A percentile compares a stretch with the other conserved stretches of the same genome.
These are phyloP conservation scores for Penicillium sp. DNA, from an alignment of 2,329 filamentous ascomycete genomes.

Conservation along the genomic window DNA sequence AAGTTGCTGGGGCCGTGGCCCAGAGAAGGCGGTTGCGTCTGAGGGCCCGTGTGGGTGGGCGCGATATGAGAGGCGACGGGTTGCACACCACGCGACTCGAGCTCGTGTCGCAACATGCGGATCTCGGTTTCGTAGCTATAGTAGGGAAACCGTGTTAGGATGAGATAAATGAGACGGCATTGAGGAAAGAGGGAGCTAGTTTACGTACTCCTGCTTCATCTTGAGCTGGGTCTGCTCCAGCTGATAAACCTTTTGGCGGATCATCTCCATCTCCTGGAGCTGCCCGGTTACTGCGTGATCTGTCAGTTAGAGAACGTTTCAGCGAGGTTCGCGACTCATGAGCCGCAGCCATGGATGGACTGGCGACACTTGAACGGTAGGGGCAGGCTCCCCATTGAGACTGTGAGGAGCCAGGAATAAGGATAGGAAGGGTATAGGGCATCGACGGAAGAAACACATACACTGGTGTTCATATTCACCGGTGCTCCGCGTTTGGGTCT, in stretches of 20 bases:
- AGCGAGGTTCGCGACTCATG: conserved; percentile 17
- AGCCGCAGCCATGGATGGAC: conserved; percentile 9
- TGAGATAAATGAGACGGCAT: neutral
- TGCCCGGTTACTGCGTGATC: conserved; percentile 69
- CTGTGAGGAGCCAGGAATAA: neutral
- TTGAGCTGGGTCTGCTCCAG: conserved; percentile 85
- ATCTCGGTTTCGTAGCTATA: conserved; percentile 91
- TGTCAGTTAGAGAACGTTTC: conserved; percentile 28
- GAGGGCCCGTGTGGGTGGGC: conserved; percentile 70
- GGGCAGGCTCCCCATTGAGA: conserved; percentile 1
- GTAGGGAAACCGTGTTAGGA: conserved; percentile 1
- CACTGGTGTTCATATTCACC: conserved; percentile 90
- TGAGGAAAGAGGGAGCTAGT: neutral
- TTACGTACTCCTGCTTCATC: conserved; percentile 81
- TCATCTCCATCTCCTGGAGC: conserved; percentile 90
- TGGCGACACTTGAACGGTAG: conserved; percentile 9
- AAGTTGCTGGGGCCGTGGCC: conserved; percentile 84
- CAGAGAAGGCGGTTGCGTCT: conserved; percentile 78
- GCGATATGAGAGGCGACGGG: conserved; percentile 65
- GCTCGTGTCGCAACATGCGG: conserved; percentile 75
- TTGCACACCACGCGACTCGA: conserved; percentile 66
- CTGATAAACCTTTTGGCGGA: conserved; percentile 86
- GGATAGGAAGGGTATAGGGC: neutral
- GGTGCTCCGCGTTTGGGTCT: conserved; percentile 72
- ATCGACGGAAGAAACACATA: conserved; percentile 56